phyloP scores from a whole-genome alignment of 495 filamentous ascomycete genomes.

The Cenococcum geophilum region DNA sequence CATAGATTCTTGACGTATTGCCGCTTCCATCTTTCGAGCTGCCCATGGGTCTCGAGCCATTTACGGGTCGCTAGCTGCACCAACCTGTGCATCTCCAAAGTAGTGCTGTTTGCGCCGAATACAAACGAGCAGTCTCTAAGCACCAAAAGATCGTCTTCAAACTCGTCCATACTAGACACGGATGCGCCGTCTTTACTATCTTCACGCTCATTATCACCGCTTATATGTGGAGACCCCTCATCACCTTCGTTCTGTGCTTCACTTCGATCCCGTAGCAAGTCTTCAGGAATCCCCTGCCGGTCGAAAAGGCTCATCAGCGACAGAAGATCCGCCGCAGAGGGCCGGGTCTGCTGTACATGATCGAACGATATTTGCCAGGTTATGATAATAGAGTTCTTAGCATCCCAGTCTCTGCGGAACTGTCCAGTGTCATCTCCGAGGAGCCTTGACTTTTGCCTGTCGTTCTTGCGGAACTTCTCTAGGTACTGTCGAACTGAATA shows the following conservation, averaged over 20 bases:
- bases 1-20: conserved; percentile 39
- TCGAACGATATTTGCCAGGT: too few species aligned
- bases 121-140: conserved; percentile 18
- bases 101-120: conserved; percentile 15
- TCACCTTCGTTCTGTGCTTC: too few species aligned
- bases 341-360: conserved; percentile 32
- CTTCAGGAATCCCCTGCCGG: conserved; percentile 19
- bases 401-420: conserved; percentile 39
- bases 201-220: too few species aligned
- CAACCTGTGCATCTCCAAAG: conserved; percentile 45
- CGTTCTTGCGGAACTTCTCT: conserved; percentile 36
- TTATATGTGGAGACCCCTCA: too few species aligned
- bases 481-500: conserved; percentile 38
- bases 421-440: conserved; percentile 37
- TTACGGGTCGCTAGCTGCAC: conserved; percentile 42
- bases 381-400: too few species aligned
- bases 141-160: conserved; percentile 16
- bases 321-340: conserved; percentile 17
- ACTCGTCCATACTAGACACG: conserved; percentile 4
- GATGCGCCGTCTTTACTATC: not conserved
- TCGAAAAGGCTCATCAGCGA: conserved; percentile 24
- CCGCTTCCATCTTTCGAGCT: conserved; percentile 38
- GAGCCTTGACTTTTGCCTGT: conserved; percentile 37
- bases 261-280: conserved; percentile 9
- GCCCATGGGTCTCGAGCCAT: too few species aligned